Percentiles rank a stretch among this genome's conserved stretches.
These are phyloP conservation scores for Ochromonas danica DNA, from an alignment of 108 stramenopile species.

Conservation along the genomic window DNA sequence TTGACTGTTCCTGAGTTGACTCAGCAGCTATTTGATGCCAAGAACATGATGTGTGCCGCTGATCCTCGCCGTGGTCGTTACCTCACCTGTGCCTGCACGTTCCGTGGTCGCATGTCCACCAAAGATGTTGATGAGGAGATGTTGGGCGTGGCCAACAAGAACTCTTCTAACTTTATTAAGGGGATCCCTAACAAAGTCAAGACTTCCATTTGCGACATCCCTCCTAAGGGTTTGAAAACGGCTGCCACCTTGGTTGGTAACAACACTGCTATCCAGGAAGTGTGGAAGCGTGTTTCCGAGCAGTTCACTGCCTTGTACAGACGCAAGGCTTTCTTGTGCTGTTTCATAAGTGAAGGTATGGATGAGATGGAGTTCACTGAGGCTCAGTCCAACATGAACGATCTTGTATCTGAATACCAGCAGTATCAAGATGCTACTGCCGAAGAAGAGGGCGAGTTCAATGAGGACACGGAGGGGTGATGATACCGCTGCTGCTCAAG, in stretches of 20 bases:
- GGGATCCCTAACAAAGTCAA: conserved; percentile 49
- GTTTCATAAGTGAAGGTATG: conserved; percentile 82
- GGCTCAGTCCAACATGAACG: conserved; percentile 77
- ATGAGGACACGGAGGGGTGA: conserved; percentile 59
- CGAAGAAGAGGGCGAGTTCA: conserved; percentile 71
- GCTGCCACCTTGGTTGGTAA: conserved; percentile 82
- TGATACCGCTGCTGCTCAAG: too few relatives aligned
- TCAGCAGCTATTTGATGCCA: conserved; percentile 70
- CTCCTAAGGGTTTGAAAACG: conserved; percentile 40
- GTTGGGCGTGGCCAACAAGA: conserved; percentile 29
- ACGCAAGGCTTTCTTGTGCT: conserved; percentile 87
- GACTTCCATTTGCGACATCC: conserved; percentile 38
- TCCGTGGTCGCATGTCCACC: conserved; percentile 63
- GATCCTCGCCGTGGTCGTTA: conserved; percentile 71
- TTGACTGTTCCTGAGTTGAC: conserved; percentile 71
- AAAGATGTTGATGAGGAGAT: conserved; percentile 36
- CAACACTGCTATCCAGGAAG: conserved; percentile 88
- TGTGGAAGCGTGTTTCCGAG: conserved; percentile 82
- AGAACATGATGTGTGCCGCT: conserved; percentile 76
- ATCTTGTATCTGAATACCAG: conserved; percentile 78
- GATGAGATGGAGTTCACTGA: conserved; percentile 79
- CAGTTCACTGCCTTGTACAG: conserved; percentile 89
- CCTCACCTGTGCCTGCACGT: conserved; percentile 69
- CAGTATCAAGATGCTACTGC: conserved; percentile 83
- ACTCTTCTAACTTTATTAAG: conserved; percentile 39